Evolutionary conservation across 306 rosid genomes (phyloP).

Genomic region (Vicia villosa): DNA sequence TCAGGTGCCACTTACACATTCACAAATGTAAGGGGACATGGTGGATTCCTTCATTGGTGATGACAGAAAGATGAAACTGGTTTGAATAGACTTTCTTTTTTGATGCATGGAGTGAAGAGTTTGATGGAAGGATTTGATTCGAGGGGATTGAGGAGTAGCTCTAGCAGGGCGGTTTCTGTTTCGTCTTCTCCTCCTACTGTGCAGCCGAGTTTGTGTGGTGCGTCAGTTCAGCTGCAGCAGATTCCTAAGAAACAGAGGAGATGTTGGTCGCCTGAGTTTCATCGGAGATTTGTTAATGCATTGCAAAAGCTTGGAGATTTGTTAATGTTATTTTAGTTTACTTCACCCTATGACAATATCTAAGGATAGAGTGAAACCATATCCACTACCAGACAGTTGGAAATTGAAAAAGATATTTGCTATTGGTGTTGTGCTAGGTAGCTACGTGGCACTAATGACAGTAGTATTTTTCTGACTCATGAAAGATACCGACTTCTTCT

Average conservation of each 20-base stretch:
- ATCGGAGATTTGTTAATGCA: conserved; percentile 77
- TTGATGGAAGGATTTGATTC: too few relatives aligned
- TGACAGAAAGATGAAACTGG: conserved; percentile 64
- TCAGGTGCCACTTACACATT: too few relatives aligned
- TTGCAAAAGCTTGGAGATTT: conserved; percentile 95
- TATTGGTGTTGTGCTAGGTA: conserved; percentile 93
- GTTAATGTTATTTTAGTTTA: conserved; percentile 27
- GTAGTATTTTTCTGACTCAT: conserved; percentile 88
- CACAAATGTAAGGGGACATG: too few relatives aligned
- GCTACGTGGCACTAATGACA: conserved; percentile 95
- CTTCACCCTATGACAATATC: conserved; percentile 77
- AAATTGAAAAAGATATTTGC: conserved; percentile 93
- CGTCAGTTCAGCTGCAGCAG: conserved; percentile 53
- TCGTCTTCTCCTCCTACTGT: conserved; percentile 52
- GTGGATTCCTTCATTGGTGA: too few relatives aligned
- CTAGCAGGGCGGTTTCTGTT: too few relatives aligned
- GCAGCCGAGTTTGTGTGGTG: conserved; percentile 46
- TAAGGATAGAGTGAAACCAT: conserved; percentile 96
- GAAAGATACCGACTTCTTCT: conserved; percentile 67
- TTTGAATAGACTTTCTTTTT: conserved; percentile 65
- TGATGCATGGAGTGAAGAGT: conserved; percentile 54
- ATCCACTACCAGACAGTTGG: conserved; percentile 96
- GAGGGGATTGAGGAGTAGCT: too few relatives aligned
- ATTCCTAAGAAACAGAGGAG: conserved; percentile 80
- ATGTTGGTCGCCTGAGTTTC: conserved; percentile 98